Conservation (phyloP, 208 protist species). For the Acanthamoeba polyphaga region DNA sequence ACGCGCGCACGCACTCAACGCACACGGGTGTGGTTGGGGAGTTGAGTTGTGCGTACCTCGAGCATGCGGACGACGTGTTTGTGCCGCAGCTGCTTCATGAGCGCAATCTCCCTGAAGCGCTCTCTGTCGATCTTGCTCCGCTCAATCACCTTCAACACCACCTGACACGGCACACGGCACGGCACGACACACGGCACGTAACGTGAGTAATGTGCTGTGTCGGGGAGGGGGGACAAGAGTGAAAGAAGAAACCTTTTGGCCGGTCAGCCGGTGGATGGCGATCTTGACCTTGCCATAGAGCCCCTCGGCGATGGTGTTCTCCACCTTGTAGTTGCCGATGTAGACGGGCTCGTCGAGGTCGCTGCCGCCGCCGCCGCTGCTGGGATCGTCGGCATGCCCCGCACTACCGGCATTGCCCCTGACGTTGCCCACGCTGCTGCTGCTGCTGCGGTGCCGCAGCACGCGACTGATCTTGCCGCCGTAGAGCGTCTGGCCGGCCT, state of each 20-base stretch:
- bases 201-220: too few species aligned
- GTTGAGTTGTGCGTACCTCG: background rate
- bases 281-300: conserved; percentile 74
- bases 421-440: too few species aligned
- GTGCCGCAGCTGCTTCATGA: conserved; percentile 71
- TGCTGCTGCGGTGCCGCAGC: background rate
- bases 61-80: conserved; percentile 27
- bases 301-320: conserved; percentile 27
- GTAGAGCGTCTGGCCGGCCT: conserved; percentile 60
- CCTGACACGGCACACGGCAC: background rate
- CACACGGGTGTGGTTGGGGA: background rate
- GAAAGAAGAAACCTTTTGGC: conserved; percentile 9
- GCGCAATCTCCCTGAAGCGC: conserved; percentile 68
- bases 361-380: background rate
- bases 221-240: background rate
- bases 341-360: conserved; percentile 2
- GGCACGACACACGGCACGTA: too few species aligned
- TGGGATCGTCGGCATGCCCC: background rate
- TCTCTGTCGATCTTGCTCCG: conserved; percentile 52
- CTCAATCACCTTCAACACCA: conserved; percentile 73
- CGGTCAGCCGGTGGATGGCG: conserved; percentile 60
- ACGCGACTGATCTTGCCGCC: conserved; percentile 74
- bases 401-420: background rate
- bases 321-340: conserved; percentile 66
- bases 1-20: background rate